Percentiles rank a stretch among this genome's conserved stretches.
Conservation (phyloP, 129 eudicot species). For the Mikania micrantha region DNA sequence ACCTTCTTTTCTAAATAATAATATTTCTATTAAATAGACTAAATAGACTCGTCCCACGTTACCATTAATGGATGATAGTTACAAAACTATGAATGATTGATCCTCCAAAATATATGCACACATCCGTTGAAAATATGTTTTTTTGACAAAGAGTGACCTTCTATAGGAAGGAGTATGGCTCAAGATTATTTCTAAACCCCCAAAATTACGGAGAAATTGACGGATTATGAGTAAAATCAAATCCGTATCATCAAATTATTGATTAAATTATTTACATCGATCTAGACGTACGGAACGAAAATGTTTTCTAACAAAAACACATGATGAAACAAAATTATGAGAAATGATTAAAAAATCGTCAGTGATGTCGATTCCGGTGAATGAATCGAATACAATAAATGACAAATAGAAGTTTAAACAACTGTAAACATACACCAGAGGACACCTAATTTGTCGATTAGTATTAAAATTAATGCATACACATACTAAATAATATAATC, state of each 20-base stretch:
- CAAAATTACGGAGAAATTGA: constrained; percentile 8
- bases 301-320: constrained; percentile 5
- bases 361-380: constrained; percentile 12
- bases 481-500: constrained; percentile 2
- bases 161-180: no score
- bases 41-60: no score
- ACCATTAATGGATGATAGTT: no score
- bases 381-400: not conserved
- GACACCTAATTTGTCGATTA: constrained; percentile 24
- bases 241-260: not conserved
- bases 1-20: no score
- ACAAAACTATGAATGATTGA: no score
- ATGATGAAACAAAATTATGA: constrained; percentile 27
- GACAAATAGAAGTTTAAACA: not conserved
- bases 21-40: no score
- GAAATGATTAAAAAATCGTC: constrained; percentile 1
- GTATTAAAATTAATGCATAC: not conserved
- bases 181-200: not conserved
- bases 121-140: no score
- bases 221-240: constrained; percentile 17
- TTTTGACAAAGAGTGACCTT: not conserved
- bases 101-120: no score
- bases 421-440: not conserved
- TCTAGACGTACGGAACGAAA: constrained; percentile 24
- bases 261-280: constrained; percentile 11